Evolutionary conservation across 1,284 basidiomycete species (phyloP).

Genomic region (Leccinum colubrinum): DNA sequence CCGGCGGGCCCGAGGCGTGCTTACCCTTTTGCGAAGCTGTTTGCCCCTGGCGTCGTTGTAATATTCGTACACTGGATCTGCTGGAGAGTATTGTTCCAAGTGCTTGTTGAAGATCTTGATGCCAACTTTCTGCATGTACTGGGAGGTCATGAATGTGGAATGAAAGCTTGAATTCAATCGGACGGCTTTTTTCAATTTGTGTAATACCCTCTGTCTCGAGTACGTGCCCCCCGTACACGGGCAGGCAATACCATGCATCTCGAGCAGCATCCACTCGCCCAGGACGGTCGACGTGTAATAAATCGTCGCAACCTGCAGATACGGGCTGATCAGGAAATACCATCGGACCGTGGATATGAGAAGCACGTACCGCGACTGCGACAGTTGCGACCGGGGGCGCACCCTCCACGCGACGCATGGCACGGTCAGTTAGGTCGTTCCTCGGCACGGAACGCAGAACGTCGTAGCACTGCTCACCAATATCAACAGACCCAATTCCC

Average conservation of each 20-base stretch:
- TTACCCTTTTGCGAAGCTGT: constrained; percentile 66
- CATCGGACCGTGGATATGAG: neutral
- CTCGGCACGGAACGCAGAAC: neutral
- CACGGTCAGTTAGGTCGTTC: neutral
- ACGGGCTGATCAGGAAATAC: neutral
- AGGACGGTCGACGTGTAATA: neutral
- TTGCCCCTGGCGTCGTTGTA: constrained; percentile 68
- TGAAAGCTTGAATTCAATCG: too few relatives aligned
- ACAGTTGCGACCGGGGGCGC: neutral
- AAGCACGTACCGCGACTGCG: neutral
- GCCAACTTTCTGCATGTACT: constrained; percentile 46
- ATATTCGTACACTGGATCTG: constrained; percentile 80
- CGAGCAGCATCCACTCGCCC: neutral
- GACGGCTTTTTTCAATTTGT: too few relatives aligned
- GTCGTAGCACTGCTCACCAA: neutral
- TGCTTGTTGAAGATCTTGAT: constrained; percentile 62
- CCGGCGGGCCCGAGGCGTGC: constrained; percentile 25
- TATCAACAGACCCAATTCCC: too few relatives aligned
- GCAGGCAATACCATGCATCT: neutral
- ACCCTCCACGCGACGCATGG: neutral
- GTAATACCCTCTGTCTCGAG: neutral
- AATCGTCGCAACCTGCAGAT: neutral
- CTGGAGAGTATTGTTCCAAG: constrained; percentile 62
- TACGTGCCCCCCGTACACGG: constrained; percentile 10
- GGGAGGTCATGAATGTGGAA: constrained; percentile 29